Base-by-base conservation (phyloP, 805 yeast genomes). In the Grigorovia yakushimaensis region DNA sequence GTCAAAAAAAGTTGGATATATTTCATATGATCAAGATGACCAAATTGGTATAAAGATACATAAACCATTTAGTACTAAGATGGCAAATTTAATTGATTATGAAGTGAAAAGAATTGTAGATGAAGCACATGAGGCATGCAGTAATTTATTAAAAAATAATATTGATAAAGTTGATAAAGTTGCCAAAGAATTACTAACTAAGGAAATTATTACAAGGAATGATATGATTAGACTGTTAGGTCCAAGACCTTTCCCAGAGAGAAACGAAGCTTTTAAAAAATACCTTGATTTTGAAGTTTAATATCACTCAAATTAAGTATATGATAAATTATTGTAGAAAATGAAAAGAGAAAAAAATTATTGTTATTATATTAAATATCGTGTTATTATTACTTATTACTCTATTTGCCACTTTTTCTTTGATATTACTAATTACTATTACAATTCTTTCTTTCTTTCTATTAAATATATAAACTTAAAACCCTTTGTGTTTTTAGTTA, bases 171-270 rank as follows among this genome's bases (percentile, higher is more conserved):
- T 93, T 37, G 89, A 81, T 53, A 70, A 77, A 49, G 94, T 94
- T 43, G 98, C 98, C 1, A 81, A 89, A 65, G 88, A 85, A 59
- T 72, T 93, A 53, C 73, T 91, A 58, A 68, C 73, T 47, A 89
- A 91, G 64, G 99, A 93, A 65, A 95, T 88, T 23, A 77, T 93
- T 22, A 88, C 96, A 3, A 79, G 98, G 65, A 94, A 87, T 55
- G 98, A 93, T 62, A 88, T 93, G 94, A 80, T 89, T 48, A 75
- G 91, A 49, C 65, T 93, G 44, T 70, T 93, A 42, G 99, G 99
- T 3, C 85, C 85, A 64, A 77, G 99, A 54, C 96, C 96, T 10
- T 93, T 84, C 73, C 82, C 85, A 15, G 96, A 88, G 63, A 81
- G 76, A 54, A 88, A 88, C 60, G 96, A 86, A 57, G 95, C 95